Base-by-base conservation (phyloP, 2,329 filamentous ascomycete genomes). In the Nothophaeocryptopus gaeumannii region DNA sequence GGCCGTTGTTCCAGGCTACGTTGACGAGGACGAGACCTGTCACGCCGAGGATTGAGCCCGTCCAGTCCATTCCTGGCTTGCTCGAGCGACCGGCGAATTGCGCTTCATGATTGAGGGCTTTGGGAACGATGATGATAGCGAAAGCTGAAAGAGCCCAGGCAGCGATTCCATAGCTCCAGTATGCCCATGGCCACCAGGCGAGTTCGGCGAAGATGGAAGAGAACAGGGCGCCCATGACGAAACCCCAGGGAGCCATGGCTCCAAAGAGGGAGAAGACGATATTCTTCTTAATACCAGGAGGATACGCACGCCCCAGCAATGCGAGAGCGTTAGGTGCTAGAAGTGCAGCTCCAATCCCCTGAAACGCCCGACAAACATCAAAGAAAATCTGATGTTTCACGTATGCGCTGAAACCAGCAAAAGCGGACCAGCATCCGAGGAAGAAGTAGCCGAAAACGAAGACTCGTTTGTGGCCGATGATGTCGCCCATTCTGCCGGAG, bases 401-500 rank as follows among this genome's bases (percentile, higher is more conserved):
- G 52, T 72, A 74, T 9, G 61, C 65, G 20, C 63, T 66, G 54
- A 72, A 67, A 7, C 70, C 71, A 15, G 67, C 66, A 49, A 73
- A 63, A 8, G 64, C 61, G 38, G 68, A 72, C 70, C 71, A 74
- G 15, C 68, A 51, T n/a, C 63, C 67, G 5, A 71, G 63, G 55
- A 68, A 72, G 31, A 62, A 60, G 50, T 67, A 72, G 2, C 72
- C 72, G 45, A 72, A 62, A 16, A 65, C 61, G 36, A 73, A 67
- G 34, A 74, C 59, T n/a, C 64, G 58, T 54, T 72, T 71, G 61
- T 74, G 67, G 20, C 72, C 71, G 34, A 72, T 58, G 10, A 71
- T 70, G 45, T 74, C 72, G 32, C 72, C 72, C 45, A 73, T 58
- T 13, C 71, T 66, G 9, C 73, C 72, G 14, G 69, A 67, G 9